Percentiles rank a stretch among this genome's conserved stretches.
phyloP scores from a whole-genome alignment of 768 basidiomycete genomes.

The Trametes meyenii region DNA sequence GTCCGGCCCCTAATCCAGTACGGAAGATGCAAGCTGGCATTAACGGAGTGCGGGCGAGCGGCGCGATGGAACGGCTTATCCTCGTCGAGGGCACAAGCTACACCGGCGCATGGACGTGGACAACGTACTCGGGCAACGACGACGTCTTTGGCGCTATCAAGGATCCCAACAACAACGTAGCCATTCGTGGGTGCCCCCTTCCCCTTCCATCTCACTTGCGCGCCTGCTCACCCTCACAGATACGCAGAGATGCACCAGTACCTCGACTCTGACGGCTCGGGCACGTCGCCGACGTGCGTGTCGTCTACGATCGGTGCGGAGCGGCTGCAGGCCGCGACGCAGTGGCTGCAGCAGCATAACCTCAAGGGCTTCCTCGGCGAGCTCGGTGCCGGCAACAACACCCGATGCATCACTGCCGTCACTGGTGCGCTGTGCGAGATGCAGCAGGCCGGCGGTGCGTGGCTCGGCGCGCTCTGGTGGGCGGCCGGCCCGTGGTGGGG shows the following conservation, averaged over 20 bases:
- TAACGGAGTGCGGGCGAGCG: conserved; percentile 62
- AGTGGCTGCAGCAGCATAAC: conserved; percentile 60
- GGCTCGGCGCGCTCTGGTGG: conserved; percentile 62
- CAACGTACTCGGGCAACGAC: conserved; percentile 58
- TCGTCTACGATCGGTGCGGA: conserved; percentile 61
- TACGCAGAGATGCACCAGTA: conserved; percentile 70
- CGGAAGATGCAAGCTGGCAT: conserved; percentile 62
- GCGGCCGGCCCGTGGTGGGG: conserved; percentile 68
- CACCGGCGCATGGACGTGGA: conserved; percentile 68
- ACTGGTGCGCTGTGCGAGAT: conserved; percentile 59
- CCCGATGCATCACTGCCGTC: conserved; percentile 49
- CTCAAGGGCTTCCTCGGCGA: conserved; percentile 69
- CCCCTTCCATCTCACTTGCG: background rate
- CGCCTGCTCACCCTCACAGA: background rate
- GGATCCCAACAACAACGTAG: conserved; percentile 65
- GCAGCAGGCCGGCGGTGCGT: conserved; percentile 53
- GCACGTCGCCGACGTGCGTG: conserved; percentile 56
- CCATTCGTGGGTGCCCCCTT: conserved; percentile 45
- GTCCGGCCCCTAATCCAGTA: no score
- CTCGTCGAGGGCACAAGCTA: conserved; percentile 46
- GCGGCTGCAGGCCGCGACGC: conserved; percentile 56
- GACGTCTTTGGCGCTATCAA: conserved; percentile 52
- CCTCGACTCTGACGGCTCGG: conserved; percentile 66
- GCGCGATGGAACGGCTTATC: conserved; percentile 53
- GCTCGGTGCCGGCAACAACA: conserved; percentile 52